phyloP scores from a whole-genome alignment of 306 rosid species.

The Dryas alaskensis region DNA sequence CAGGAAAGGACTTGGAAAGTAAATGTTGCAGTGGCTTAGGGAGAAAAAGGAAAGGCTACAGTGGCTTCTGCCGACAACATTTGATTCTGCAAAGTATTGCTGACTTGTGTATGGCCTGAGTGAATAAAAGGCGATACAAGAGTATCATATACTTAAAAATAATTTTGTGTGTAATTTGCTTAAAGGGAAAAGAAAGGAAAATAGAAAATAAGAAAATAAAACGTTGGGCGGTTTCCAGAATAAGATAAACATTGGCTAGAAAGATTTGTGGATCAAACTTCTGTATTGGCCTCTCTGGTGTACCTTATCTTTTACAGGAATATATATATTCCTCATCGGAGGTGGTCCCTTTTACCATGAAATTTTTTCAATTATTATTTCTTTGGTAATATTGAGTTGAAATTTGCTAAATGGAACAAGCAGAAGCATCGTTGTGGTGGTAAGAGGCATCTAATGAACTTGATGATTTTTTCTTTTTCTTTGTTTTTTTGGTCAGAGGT shows the following conservation, averaged over 20 bases:
- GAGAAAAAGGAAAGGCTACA: too few relatives aligned
- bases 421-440: neutral
- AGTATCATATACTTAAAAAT: neutral
- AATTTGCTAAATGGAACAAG: neutral
- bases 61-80: neutral
- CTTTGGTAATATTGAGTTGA: neutral
- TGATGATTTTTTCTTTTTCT: neutral
- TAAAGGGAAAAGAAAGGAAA: neutral
- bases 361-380: neutral
- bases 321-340: neutral
- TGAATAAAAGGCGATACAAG: neutral
- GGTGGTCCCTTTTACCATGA: neutral
- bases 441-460: neutral
- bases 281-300: too few relatives aligned
- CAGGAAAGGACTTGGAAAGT: constrained; percentile 55
- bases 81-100: neutral
- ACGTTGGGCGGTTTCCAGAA: neutral
- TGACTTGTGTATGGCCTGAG: neutral
- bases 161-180: neutral
- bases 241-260: neutral
- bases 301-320: neutral
- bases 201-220: too few relatives aligned
- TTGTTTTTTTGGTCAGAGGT: too few relatives aligned
- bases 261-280: neutral
- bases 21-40: neutral